Conservation (phyloP, 208 protist species). For the Herpetomonas tarakana region DNA sequence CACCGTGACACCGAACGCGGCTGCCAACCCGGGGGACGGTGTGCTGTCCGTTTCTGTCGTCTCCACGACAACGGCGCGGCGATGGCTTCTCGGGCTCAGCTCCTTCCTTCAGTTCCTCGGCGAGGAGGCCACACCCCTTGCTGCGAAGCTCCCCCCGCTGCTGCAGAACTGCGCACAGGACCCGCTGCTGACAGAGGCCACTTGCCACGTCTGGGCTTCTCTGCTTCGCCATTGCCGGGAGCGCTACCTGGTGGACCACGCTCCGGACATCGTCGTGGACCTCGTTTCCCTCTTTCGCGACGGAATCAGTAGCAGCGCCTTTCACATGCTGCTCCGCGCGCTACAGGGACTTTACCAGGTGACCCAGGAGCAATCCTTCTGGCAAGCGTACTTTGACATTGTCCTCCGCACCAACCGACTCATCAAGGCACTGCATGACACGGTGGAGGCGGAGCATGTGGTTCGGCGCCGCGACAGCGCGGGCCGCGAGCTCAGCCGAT, state of each 20-base stretch:
- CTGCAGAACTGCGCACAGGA: slow-evolving; percentile 44
- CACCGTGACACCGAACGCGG: not conserved
- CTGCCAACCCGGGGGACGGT: not conserved
- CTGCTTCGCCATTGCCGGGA: slow-evolving; percentile 34
- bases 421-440: slow-evolving; percentile 20
- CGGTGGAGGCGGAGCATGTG: not conserved
- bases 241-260: slow-evolving; percentile 65
- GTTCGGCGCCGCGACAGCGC: not conserved
- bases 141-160: slow-evolving; percentile 78
- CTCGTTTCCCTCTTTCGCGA: slow-evolving; percentile 47
- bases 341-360: slow-evolving; percentile 9
- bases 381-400: slow-evolving; percentile 64
- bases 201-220: slow-evolving; percentile 16
- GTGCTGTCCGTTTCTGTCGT: slow-evolving; percentile 3
- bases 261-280: slow-evolving; percentile 67
- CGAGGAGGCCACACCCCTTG: slow-evolving; percentile 57
- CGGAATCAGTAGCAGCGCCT: slow-evolving; percentile 11
- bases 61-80: slow-evolving; percentile 30
- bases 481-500: not conserved
- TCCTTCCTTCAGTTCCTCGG: slow-evolving; percentile 70
- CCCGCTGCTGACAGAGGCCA: slow-evolving; percentile 22
- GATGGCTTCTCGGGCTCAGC: slow-evolving; percentile 69
- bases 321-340: slow-evolving; percentile 25
- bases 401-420: slow-evolving; percentile 48
- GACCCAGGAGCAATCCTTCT: slow-evolving; percentile 26